Percentiles rank a stretch among this genome's conserved stretches.
Evolutionary conservation across 2,329 filamentous ascomycete species (phyloP).

Genomic region (Metarhizium brunneum): DNA sequence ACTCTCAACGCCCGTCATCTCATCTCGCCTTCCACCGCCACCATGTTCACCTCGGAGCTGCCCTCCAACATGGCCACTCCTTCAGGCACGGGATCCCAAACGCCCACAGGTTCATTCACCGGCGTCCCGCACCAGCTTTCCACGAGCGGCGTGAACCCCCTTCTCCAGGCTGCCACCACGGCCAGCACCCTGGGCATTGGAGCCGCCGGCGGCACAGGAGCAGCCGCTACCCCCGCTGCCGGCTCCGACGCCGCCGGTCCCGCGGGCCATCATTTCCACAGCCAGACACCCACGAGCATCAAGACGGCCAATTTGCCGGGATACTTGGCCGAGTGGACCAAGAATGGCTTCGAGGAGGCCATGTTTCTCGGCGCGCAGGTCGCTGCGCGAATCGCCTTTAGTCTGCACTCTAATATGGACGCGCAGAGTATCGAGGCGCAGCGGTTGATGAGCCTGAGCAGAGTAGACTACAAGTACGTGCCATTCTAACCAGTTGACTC

Average conservation of each 20-base stretch:
- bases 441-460: conserved; percentile 45
- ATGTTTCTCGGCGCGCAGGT: conserved; percentile 84
- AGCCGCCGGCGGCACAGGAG: conserved; percentile 25
- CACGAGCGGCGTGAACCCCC: conserved; percentile 67
- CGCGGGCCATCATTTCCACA: conserved; percentile 44
- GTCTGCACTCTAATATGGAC: conserved; percentile 47
- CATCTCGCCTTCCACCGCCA: conserved; percentile 83
- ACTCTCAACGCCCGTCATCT: conserved; percentile 76
- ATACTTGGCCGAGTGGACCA: conserved; percentile 88
- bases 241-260: conserved; percentile 31
- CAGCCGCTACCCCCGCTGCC: conserved; percentile 27
- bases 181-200: conserved; percentile 47
- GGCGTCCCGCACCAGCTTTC: conserved; percentile 46
- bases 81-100: conserved; percentile 81
- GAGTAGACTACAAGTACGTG: conserved; percentile 53
- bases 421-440: conserved; percentile 41
- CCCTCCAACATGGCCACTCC: conserved; percentile 91
- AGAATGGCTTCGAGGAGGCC: conserved; percentile 68
- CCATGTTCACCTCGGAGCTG: conserved; percentile 94
- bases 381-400: conserved; percentile 56
- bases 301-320: conserved; percentile 69
- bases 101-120: conserved; percentile 59
- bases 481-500: background rate
- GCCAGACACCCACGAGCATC: conserved; percentile 73
- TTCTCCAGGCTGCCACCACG: conserved; percentile 84